Evolutionary conservation across 1,139 yeast species (phyloP).

Genomic region (Waltiozyma sp.): DNA sequence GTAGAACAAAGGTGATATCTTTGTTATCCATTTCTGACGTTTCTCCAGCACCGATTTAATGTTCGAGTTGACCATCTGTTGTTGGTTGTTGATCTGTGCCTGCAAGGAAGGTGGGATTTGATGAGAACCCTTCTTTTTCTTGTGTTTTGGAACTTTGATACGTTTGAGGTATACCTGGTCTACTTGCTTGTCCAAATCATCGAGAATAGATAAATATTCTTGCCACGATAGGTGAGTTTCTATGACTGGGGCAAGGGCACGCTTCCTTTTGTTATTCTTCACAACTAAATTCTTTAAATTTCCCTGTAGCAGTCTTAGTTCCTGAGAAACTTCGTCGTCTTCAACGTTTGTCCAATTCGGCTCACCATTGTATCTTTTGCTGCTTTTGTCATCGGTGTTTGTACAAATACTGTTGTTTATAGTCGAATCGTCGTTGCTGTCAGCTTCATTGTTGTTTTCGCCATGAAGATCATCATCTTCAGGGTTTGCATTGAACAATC

Average conservation of each 20-base stretch:
- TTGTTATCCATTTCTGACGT: slow-evolving; percentile 78
- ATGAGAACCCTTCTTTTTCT: slow-evolving; percentile 42
- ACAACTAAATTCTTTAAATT: slow-evolving; percentile 52
- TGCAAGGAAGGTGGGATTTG: slow-evolving; percentile 17
- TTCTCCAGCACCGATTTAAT: slow-evolving; percentile 73
- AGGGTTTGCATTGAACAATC: slow-evolving; percentile 63
- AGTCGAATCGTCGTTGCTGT: not conserved
- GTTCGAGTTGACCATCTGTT: slow-evolving; percentile 60
- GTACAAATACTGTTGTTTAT: not conserved
- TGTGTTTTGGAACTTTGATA: slow-evolving; percentile 70
- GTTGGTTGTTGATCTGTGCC: slow-evolving; percentile 25
- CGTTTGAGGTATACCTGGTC: slow-evolving; percentile 89
- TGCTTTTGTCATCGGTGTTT: slow-evolving; percentile 9
- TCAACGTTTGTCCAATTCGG: slow-evolving; percentile 69
- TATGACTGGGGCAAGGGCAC: slow-evolving; percentile 56
- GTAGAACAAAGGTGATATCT: slow-evolving; percentile 75
- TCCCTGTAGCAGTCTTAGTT: slow-evolving; percentile 61
- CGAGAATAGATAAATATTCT: slow-evolving; percentile 81
- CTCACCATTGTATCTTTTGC: slow-evolving; percentile 16
- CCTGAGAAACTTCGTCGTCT: slow-evolving; percentile 91
- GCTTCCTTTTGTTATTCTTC: slow-evolving; percentile 59
- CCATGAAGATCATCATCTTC: slow-evolving; percentile 6
- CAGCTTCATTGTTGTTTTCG: slow-evolving; percentile 15
- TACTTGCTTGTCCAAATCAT: slow-evolving; percentile 90
- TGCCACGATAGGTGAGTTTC: slow-evolving; percentile 93